Conservation (phyloP, 1,139 yeast genomes). For the Hemisphaericaspora lyxosophila region DNA sequence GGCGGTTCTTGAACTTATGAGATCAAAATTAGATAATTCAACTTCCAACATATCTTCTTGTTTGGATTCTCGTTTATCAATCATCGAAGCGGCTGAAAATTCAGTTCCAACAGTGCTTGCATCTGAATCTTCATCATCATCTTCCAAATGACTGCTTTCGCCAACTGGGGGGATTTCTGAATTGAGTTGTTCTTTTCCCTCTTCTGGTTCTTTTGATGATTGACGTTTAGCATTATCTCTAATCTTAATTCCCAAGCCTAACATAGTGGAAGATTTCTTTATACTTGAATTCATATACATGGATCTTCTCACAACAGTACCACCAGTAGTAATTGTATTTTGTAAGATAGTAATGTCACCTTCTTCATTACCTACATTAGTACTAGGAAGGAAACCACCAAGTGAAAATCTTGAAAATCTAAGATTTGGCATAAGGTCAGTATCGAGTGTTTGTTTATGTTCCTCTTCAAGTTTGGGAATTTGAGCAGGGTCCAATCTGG, state of each 20-base stretch:
- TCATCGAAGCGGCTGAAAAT: conserved; percentile 11
- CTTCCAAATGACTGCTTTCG: too few relatives aligned
- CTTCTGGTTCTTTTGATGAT: conserved; percentile 9
- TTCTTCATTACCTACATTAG: conserved; percentile 23
- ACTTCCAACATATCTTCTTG: conserved; percentile 16
- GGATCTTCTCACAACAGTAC: conserved; percentile 32
- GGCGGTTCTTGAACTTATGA: conserved; percentile 34
- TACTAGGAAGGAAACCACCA: conserved; percentile 32
- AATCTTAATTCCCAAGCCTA: conserved; percentile 35
- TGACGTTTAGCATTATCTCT: conserved; percentile 8
- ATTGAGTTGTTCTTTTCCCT: conserved; percentile 13
- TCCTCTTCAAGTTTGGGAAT: conserved; percentile 5
- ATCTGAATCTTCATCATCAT: conserved; percentile 23
- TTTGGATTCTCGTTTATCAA: neutral
- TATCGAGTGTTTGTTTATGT: conserved; percentile 4
- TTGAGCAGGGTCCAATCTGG: neutral
- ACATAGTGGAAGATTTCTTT: conserved; percentile 18
- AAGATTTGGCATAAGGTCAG: conserved; percentile 42
- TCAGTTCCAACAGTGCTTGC: conserved; percentile 24
- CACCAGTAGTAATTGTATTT: conserved; percentile 23
- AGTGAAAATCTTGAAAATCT: conserved; percentile 46
- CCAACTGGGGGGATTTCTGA: conserved; percentile 22
- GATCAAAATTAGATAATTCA: conserved; percentile 31
- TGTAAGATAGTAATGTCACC: conserved; percentile 32
- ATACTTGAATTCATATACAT: conserved; percentile 15